A percentile compares a stretch with the other conserved stretches of the same genome.
Evolutionary conservation across 1,284 basidiomycete species (phyloP).

Genomic region (Ganoderma sinense): DNA sequence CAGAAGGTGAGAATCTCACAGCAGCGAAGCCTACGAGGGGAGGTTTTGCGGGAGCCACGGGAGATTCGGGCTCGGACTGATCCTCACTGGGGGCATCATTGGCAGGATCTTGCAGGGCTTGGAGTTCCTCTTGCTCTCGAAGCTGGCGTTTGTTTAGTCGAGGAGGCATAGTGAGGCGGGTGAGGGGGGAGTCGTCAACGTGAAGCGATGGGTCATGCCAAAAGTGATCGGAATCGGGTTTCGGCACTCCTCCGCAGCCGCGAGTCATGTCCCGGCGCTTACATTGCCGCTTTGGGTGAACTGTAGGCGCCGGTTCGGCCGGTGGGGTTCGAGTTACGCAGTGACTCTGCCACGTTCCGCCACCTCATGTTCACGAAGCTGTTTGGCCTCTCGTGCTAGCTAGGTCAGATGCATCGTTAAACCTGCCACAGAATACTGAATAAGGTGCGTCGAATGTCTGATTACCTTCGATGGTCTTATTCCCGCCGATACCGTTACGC

Average conservation of each 20-base stretch:
- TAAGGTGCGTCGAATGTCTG: no score
- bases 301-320: not conserved
- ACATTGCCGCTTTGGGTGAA: not conserved
- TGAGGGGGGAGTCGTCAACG: not conserved
- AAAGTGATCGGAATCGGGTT: not conserved
- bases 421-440: no score
- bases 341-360: no score
- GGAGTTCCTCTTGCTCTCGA: conserved; percentile 82
- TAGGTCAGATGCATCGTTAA: no score
- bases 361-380: no score
- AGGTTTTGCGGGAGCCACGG: conserved; percentile 30
- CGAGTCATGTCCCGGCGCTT: no score
- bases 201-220: not conserved
- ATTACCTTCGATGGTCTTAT: not conserved
- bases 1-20: conserved; percentile 45
- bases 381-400: no score
- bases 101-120: conserved; percentile 50
- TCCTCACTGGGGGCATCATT: conserved; percentile 40
- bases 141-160: conserved; percentile 88
- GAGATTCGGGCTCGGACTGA: conserved; percentile 34
- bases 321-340: no score
- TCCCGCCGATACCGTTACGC: no score
- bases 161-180: conserved; percentile 62
- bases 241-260: not conserved
- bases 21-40: conserved; percentile 60